Conservation (phyloP, 495 filamentous ascomycete species). For the Penicillium canescens region DNA sequence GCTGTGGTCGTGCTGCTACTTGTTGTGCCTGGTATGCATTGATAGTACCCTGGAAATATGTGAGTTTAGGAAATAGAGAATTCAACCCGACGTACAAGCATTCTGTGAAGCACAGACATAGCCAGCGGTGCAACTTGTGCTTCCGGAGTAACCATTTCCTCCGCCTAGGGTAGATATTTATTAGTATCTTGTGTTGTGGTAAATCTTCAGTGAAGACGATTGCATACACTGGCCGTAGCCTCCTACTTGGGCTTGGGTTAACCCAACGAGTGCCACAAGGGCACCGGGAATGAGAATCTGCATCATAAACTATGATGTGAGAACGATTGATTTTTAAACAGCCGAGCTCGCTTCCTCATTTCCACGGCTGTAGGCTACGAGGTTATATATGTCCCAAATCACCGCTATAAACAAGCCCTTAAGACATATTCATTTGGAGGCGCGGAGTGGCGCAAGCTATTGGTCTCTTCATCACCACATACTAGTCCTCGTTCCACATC, state of each 20-base stretch:
- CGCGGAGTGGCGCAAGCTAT: neutral
- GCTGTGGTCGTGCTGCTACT: conserved; percentile 3
- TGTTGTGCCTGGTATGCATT: conserved; percentile 18
- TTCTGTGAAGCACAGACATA: conserved; percentile 22
- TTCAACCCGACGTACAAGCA: conserved; percentile 3
- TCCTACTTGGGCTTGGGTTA: conserved; percentile 15
- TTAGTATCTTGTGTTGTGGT: neutral
- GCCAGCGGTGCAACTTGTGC: conserved; percentile 13
- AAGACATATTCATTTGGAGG: neutral
- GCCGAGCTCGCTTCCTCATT: neutral
- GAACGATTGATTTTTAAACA: neutral
- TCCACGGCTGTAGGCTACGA: neutral
- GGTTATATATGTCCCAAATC: too few relatives aligned
- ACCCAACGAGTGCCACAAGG: conserved; percentile 9
- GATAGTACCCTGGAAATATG: conserved; percentile 10
- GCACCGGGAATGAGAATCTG: conserved; percentile 6
- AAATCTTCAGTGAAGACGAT: neutral
- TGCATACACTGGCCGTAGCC: conserved; percentile 18
- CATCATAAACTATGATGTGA: neutral
- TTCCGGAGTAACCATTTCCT: conserved; percentile 15
- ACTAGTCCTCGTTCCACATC: neutral
- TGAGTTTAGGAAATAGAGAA: neutral
- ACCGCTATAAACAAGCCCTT: neutral
- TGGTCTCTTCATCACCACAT: neutral
- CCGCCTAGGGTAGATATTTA: conserved; percentile 4